A percentile compares a stretch with the other conserved stretches of the same genome.
phyloP scores from a whole-genome alignment of 257 asterid genomes.

The Solanum clarkiae region DNA sequence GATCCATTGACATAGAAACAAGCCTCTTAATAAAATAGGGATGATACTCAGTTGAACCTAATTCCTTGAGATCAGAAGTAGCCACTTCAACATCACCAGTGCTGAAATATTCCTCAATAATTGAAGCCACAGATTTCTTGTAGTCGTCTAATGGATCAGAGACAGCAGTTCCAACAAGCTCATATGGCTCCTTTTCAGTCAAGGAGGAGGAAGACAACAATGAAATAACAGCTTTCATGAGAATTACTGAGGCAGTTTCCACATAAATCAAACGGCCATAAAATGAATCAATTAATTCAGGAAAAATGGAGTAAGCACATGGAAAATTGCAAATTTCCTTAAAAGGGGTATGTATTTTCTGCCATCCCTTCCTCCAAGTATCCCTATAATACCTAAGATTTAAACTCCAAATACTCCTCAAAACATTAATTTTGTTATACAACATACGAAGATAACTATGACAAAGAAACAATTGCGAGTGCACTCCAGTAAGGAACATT shows the following conservation, averaged over 20 bases:
- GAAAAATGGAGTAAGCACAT: not conserved
- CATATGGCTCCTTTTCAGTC: slow-evolving; percentile 77
- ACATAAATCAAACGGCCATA: not conserved
- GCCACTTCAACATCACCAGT: slow-evolving; percentile 86
- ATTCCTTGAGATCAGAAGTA: slow-evolving; percentile 76
- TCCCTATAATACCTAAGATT: not conserved
- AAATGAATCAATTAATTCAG: not conserved
- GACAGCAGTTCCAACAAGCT: slow-evolving; percentile 58
- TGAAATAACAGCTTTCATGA: not conserved
- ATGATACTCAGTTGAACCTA: slow-evolving; percentile 77
- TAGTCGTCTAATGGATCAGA: slow-evolving; percentile 68
- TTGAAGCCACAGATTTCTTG: slow-evolving; percentile 74
- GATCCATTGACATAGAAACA: slow-evolving; percentile 92
- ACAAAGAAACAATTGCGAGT: not conserved
- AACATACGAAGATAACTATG: not conserved
- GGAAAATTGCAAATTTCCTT: not conserved
- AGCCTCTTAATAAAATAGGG: slow-evolving; percentile 89
- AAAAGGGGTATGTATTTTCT: not conserved
- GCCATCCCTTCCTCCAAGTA: not conserved
- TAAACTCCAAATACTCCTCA: not conserved
- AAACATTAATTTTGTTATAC: not conserved
- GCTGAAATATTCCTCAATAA: slow-evolving; percentile 81
- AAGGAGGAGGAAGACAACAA: not conserved
- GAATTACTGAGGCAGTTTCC: not conserved
- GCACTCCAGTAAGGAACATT: not conserved